A percentile compares a stretch with the other conserved stretches of the same genome.
phyloP scores from a whole-genome alignment of 192 early-diverging fungal species.

The Geranomyces michiganensis region DNA sequence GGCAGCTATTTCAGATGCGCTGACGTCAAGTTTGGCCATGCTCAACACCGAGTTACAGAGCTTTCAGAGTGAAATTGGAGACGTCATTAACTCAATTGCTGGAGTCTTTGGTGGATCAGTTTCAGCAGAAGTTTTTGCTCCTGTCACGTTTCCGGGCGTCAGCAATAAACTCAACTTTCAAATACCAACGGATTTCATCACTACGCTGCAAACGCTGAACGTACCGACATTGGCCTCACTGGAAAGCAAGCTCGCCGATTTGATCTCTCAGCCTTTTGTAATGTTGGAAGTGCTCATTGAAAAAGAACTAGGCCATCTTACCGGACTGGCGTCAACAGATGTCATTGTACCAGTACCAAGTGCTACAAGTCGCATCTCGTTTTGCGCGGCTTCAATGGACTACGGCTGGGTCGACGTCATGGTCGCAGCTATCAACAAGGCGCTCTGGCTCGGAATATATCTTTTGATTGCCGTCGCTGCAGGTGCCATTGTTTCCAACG shows the following conservation, averaged over 20 bases:
- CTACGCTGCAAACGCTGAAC: slow-evolving; percentile 14
- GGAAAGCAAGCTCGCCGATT: slow-evolving; percentile 4
- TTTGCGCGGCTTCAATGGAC: slow-evolving; percentile 27
- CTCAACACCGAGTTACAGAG: slow-evolving; percentile 22
- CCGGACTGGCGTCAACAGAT: neutral
- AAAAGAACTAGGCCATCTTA: slow-evolving; percentile 9
- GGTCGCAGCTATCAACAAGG: slow-evolving; percentile 13
- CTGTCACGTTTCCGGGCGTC: slow-evolving; percentile 26
- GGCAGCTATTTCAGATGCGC: slow-evolving; percentile 3
- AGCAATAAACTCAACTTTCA: slow-evolving; percentile 17
- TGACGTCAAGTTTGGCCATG: slow-evolving; percentile 12
- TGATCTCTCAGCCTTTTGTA: slow-evolving; percentile 29
- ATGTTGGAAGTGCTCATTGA: slow-evolving; percentile 29
- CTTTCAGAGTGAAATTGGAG: slow-evolving; percentile 3
- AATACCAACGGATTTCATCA: slow-evolving; percentile 27
- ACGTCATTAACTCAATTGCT: slow-evolving; percentile 14
- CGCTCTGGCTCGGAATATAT: slow-evolving; percentile 4
- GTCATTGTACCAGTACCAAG: neutral
- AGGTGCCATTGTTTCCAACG: slow-evolving; percentile 15
- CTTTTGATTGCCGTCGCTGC: slow-evolving; percentile 2
- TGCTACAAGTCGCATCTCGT: neutral
- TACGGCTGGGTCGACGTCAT: slow-evolving; percentile 26
- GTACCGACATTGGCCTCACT: slow-evolving; percentile 16
- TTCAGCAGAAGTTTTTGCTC: slow-evolving; percentile 1
- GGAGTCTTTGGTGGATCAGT: slow-evolving; percentile 23